Percentiles rank a stretch among this genome's conserved stretches.
Evolutionary conservation across 1,284 basidiomycete species (phyloP).

Genomic region (Austropuccinia psidii): DNA sequence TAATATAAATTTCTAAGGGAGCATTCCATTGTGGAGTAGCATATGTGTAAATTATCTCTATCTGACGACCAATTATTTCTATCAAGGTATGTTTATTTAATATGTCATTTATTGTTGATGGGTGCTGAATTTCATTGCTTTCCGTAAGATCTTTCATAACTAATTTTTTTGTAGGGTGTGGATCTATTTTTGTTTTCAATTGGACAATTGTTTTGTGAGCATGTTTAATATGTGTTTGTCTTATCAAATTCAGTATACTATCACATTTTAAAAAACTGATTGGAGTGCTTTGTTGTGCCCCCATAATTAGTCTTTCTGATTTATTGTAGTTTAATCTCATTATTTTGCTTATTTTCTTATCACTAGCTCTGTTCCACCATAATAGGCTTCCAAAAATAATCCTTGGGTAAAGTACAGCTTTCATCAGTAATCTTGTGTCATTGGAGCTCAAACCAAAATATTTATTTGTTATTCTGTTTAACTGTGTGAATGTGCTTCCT

Average conservation of each 20-base stretch:
- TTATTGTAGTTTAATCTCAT: not conserved
- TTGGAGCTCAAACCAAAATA: no score
- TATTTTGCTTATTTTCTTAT: not conserved
- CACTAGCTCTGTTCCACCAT: not conserved
- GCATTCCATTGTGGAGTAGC: not conserved
- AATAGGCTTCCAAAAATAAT: no score
- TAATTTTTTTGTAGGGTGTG: not conserved
- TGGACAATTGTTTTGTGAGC: not conserved
- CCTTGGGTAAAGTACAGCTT: no score
- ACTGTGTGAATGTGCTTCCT: no score
- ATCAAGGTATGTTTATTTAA: not conserved
- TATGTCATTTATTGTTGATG: not conserved
- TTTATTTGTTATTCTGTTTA: no score
- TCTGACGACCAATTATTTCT: not conserved
- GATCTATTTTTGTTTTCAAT: not conserved
- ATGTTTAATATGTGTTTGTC: not conserved
- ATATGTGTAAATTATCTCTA: not conserved
- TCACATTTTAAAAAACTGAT: no score
- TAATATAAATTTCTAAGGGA: not conserved
- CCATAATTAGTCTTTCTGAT: not conserved
- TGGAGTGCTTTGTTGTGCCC: not conserved
- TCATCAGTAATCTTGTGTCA: no score
- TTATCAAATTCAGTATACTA: not conserved
- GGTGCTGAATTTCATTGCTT: not conserved
- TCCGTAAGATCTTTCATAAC: not conserved